phyloP scores from a whole-genome alignment of 306 rosid genomes.

The Crataegus laevigata region DNA sequence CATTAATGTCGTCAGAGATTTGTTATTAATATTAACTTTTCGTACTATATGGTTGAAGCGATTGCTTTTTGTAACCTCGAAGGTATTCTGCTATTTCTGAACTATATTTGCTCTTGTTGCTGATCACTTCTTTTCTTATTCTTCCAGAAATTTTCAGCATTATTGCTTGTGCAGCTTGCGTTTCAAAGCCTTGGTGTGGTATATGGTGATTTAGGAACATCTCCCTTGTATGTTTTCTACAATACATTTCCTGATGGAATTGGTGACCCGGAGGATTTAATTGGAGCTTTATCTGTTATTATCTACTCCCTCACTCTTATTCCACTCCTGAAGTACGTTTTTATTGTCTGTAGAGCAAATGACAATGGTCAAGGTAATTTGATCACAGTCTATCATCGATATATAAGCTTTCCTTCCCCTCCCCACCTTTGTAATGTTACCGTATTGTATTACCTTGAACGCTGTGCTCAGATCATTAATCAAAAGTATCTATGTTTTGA shows the following conservation, averaged over 20 bases:
- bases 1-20: neutral
- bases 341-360: conserved; percentile 80
- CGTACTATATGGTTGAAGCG: neutral
- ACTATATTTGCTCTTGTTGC: neutral
- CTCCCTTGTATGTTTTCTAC: conserved; percentile 1
- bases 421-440: neutral
- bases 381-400: neutral
- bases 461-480: neutral
- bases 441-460: neutral
- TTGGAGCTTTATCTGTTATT: conserved; percentile 77
- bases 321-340: conserved; percentile 86
- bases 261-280: conserved; percentile 47
- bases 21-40: neutral
- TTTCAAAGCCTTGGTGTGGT: neutral
- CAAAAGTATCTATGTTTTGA: neutral
- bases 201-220: neutral
- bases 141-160: neutral
- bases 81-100: neutral
- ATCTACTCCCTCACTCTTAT: conserved; percentile 92
- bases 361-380: conserved; percentile 98
- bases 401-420: conserved; percentile 23
- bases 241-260: conserved; percentile 46
- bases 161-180: neutral
- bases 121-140: neutral
- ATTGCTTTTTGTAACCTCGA: neutral